phyloP scores from a whole-genome alignment of 306 rosid genomes.

The Rosa rugosa region DNA sequence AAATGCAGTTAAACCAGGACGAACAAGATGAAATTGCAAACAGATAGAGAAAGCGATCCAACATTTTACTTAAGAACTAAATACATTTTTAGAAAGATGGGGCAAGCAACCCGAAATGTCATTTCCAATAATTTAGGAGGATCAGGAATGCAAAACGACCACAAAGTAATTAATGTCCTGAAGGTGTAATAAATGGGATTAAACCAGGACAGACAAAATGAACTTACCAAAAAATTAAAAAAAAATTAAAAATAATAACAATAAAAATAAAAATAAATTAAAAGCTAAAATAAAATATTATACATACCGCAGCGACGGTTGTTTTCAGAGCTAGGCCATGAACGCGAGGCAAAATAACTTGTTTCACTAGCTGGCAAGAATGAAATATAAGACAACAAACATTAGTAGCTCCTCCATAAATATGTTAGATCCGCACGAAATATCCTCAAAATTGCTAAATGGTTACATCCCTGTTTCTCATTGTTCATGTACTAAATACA shows the following conservation, averaged over 20 bases:
- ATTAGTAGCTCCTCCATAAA: slow-evolving; percentile 19
- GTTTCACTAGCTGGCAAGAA: slow-evolving; percentile 73
- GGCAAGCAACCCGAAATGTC: no score
- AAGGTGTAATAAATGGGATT: not conserved
- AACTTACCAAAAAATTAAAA: no score
- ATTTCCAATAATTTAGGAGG: not conserved
- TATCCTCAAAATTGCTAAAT: not conserved
- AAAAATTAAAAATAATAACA: no score
- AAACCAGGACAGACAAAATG: not conserved
- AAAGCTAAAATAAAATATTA: slow-evolving; percentile 10
- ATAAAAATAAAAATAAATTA: not conserved
- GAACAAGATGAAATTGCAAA: not conserved
- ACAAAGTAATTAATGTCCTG: not conserved
- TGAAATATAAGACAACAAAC: slow-evolving; percentile 24
- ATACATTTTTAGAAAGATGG: not conserved
- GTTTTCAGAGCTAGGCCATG: slow-evolving; percentile 96
- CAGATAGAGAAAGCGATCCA: not conserved
- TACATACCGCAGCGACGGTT: slow-evolving; percentile 94
- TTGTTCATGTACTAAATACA: not conserved
- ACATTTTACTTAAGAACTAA: not conserved
- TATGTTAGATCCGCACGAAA: slow-evolving; percentile 15
- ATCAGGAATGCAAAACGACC: not conserved
- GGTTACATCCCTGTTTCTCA: not conserved
- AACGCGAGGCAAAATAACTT: slow-evolving; percentile 88
- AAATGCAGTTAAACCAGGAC: not conserved